Evolutionary conservation across 2,329 filamentous ascomycete species (phyloP).

Genomic region (Monilinia fructigena): DNA sequence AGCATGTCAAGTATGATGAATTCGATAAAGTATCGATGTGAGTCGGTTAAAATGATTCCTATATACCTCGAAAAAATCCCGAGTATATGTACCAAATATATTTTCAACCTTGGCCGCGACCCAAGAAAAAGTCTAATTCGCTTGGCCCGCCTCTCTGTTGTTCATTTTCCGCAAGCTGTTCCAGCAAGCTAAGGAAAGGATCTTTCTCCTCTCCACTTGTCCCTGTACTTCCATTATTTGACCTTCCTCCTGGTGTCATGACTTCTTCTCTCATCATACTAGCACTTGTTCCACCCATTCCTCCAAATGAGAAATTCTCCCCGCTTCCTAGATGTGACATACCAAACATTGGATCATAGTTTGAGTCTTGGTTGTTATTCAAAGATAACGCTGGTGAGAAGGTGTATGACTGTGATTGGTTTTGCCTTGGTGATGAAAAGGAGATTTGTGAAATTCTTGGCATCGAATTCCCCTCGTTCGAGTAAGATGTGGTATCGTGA

Average conservation of each 20-base stretch:
- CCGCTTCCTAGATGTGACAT: constrained; percentile 49
- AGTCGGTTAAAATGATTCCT: constrained; percentile 1
- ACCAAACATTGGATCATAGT: constrained; percentile 61
- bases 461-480: constrained; percentile 9
- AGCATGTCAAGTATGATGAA: background rate
- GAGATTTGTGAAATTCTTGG: constrained; percentile 30
- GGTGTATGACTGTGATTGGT: constrained; percentile 17
- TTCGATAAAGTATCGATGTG: background rate
- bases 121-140: constrained; percentile 76
- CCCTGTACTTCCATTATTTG: constrained; percentile 51
- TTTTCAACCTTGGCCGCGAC: constrained; percentile 28
- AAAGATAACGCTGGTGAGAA: constrained; percentile 33
- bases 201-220: constrained; percentile 67
- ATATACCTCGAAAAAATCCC: background rate
- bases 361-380: constrained; percentile 32
- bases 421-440: constrained; percentile 38
- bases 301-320: constrained; percentile 46
- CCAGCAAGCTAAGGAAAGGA: constrained; percentile 74
- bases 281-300: constrained; percentile 52
- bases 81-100: background rate
- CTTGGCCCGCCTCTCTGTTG: constrained; percentile 65
- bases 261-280: constrained; percentile 41
- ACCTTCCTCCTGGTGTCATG: constrained; percentile 47
- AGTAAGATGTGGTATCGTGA: constrained; percentile 8
- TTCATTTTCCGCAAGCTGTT: constrained; percentile 82